These are phyloP conservation scores for Gentiana straminea DNA, from an alignment of 257 asterid species.

Conservation along the genomic window DNA sequence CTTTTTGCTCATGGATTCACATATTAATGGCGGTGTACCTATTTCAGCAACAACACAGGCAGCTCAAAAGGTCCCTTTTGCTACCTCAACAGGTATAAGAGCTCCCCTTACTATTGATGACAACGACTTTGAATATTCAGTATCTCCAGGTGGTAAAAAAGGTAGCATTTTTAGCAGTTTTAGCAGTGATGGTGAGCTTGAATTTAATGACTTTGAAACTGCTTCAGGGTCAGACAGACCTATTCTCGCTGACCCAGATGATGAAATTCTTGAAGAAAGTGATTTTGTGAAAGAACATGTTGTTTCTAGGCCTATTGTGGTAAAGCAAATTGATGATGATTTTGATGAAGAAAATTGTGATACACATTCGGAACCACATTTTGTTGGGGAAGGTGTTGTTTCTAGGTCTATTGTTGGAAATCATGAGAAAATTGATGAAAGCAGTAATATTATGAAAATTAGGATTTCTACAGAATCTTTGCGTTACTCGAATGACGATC, in stretches of 20 bases:
- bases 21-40: slow-evolving; percentile 36
- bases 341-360: slow-evolving; percentile 16
- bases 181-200: slow-evolving; percentile 41
- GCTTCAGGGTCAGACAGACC: slow-evolving; percentile 33
- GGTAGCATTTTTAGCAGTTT: slow-evolving; percentile 29
- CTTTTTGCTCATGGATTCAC: slow-evolving; percentile 33
- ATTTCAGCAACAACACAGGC: slow-evolving; percentile 37
- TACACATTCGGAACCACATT: background rate
- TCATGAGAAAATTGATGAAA: slow-evolving; percentile 23
- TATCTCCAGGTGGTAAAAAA: slow-evolving; percentile 18
- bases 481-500: slow-evolving; percentile 17
- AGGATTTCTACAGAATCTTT: slow-evolving; percentile 18
- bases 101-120: slow-evolving; percentile 87
- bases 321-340: slow-evolving; percentile 18
- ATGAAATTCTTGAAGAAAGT: slow-evolving; percentile 26
- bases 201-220: slow-evolving; percentile 32
- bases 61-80: slow-evolving; percentile 29
- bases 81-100: slow-evolving; percentile 59
- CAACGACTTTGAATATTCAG: slow-evolving; percentile 53
- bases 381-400: slow-evolving; percentile 21
- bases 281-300: slow-evolving; percentile 22
- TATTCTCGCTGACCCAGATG: slow-evolving; percentile 20
- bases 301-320: slow-evolving; percentile 29
- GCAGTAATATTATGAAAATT: slow-evolving; percentile 9
- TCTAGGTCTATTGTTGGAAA: slow-evolving; percentile 27